phyloP scores from a whole-genome alignment of 1,284 basidiomycete genomes.

The Boletellus deceptivus region DNA sequence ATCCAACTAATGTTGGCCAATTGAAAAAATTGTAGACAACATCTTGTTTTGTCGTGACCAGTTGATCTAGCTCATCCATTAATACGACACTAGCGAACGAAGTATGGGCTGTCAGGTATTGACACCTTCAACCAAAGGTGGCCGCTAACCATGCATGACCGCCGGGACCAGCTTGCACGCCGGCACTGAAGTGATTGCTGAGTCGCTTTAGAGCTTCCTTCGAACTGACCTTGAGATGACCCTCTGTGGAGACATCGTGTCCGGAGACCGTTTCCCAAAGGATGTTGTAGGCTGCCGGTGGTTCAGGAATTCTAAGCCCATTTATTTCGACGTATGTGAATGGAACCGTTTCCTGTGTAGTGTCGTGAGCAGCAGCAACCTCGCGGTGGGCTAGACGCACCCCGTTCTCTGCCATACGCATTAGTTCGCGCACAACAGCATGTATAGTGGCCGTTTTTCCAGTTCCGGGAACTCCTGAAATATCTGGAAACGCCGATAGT shows the following conservation, averaged over 20 bases:
- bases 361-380: not conserved
- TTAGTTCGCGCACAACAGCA: conserved; percentile 85
- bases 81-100: conserved; percentile 73
- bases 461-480: conserved; percentile 96
- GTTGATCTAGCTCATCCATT: conserved; percentile 98
- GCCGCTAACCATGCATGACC: conserved; percentile 65
- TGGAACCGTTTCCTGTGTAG: conserved; percentile 76
- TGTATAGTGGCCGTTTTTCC: conserved; percentile 99
- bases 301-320: conserved; percentile 89
- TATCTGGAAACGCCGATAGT: conserved; percentile 54
- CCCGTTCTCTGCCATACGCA: conserved; percentile 78
- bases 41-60: conserved; percentile 94
- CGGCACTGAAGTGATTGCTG: conserved; percentile 58
- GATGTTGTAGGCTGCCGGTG: conserved; percentile 81
- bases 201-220: conserved; percentile 73
- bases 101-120: not conserved
- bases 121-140: not conserved
- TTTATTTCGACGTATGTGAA: conserved; percentile 99
- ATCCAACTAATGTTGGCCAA: conserved; percentile 90
- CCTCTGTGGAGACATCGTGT: conserved; percentile 59
- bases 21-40: conserved; percentile 99
- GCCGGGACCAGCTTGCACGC: conserved; percentile 56
- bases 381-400: conserved; percentile 42
- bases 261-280: conserved; percentile 89
- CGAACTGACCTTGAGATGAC: conserved; percentile 61